Evolutionary conservation across 257 asterid genomes (phyloP).

Genomic region (Solanum virginianum): DNA sequence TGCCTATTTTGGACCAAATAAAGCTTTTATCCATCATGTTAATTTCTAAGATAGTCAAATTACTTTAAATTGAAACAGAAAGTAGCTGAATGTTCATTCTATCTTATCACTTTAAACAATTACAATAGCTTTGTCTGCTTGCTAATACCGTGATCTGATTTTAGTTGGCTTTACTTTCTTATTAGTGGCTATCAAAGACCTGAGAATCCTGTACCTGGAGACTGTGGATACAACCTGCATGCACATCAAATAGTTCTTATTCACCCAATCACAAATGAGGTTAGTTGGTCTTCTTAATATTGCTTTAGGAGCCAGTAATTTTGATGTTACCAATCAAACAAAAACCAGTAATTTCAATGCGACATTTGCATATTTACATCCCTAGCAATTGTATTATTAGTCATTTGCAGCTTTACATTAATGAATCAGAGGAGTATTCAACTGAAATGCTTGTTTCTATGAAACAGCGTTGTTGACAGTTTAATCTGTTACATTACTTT

Average conservation of each 20-base stretch:
- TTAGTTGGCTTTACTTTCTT: background rate
- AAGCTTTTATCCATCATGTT: background rate
- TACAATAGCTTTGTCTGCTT: background rate
- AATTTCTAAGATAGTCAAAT: background rate
- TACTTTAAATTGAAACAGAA: background rate
- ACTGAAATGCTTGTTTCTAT: background rate
- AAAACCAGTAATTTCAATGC: background rate
- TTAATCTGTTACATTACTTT: background rate
- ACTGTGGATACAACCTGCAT: conserved; percentile 89
- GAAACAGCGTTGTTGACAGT: background rate
- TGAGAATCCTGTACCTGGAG: conserved; percentile 92
- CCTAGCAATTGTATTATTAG: background rate
- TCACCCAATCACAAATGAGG: conserved; percentile 70
- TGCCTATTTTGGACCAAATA: background rate
- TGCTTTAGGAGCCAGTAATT: background rate
- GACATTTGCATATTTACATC: background rate
- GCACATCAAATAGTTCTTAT: conserved; percentile 58
- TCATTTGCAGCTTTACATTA: background rate
- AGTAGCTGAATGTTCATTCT: background rate
- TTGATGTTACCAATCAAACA: background rate
- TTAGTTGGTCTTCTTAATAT: conserved; percentile 5
- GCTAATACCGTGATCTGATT: background rate
- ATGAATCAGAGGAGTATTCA: background rate
- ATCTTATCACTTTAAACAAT: background rate
- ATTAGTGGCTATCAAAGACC: conserved; percentile 78